phyloP scores from a whole-genome alignment of 495 filamentous ascomycete genomes.

The Aspergillus saccharolyticus region DNA sequence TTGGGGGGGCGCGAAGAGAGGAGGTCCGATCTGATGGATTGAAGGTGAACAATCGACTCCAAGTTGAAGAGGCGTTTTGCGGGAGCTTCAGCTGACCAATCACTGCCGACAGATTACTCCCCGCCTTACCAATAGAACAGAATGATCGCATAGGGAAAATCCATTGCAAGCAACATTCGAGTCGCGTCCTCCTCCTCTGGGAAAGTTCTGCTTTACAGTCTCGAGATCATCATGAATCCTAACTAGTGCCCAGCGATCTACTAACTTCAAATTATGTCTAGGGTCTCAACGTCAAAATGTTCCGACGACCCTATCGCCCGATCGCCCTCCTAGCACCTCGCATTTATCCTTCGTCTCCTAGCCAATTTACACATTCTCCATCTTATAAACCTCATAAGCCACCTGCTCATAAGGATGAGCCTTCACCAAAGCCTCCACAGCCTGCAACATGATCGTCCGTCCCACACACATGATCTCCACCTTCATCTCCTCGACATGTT shows the following conservation, averaged over 20 bases:
- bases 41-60: conserved; percentile 24
- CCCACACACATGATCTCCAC: conserved; percentile 52
- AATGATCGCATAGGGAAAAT: neutral
- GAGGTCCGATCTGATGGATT: conserved; percentile 8
- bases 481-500: conserved; percentile 47
- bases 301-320: neutral
- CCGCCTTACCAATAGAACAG: conserved; percentile 16
- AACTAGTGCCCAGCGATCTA: no score
- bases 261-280: no score
- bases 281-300: neutral
- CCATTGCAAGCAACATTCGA: no score
- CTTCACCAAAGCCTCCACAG: conserved; percentile 43
- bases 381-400: conserved; percentile 66
- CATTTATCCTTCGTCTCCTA: neutral
- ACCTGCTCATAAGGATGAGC: conserved; percentile 77
- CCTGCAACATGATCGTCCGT: conserved; percentile 39
- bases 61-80: conserved; percentile 40
- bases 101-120: conserved; percentile 39
- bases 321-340: neutral
- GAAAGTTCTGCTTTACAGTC: no score
- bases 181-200: no score
- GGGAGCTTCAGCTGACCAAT: conserved; percentile 34
- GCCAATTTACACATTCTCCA: conserved; percentile 58
- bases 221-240: no score
- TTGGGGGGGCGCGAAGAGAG: conserved; percentile 5